phyloP scores from a whole-genome alignment of 495 filamentous ascomycete species.

The Daldinia vernicosa region DNA sequence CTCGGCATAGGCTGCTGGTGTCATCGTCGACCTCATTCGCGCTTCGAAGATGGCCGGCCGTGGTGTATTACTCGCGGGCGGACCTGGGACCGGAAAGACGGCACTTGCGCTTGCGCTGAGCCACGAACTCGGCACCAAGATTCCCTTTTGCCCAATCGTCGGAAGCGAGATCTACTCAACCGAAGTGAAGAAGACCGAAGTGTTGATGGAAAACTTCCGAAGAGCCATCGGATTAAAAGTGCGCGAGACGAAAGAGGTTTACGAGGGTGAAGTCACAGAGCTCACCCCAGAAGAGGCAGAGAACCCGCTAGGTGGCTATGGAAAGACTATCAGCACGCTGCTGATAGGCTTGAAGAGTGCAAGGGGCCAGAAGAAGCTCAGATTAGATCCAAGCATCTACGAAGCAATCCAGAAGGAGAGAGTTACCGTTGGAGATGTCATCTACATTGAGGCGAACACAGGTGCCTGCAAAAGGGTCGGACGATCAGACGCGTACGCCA shows the following conservation, averaged over 20 bases:
- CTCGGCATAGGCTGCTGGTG: constrained; percentile 74
- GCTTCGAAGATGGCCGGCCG: constrained; percentile 97
- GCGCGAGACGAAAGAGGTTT: constrained; percentile 97
- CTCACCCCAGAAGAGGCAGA: constrained; percentile 97
- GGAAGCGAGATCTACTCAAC: constrained; percentile 96
- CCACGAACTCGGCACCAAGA: constrained; percentile 95
- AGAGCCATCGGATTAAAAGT: constrained; percentile 95
- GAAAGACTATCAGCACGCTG: constrained; percentile 90
- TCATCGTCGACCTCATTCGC: constrained; percentile 93
- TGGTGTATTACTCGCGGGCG: constrained; percentile 90
- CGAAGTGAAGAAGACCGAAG: constrained; percentile 98
- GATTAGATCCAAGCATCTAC: constrained; percentile 96
- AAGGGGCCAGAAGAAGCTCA: constrained; percentile 94
- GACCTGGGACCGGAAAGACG: constrained; percentile 94
- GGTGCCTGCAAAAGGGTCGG: constrained; percentile 97
- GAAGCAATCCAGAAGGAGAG: constrained; percentile 98
- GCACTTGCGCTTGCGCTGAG: constrained; percentile 92
- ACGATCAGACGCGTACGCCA: constrained; percentile 93
- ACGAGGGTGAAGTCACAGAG: constrained; percentile 96
- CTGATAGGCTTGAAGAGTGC: constrained; percentile 90
- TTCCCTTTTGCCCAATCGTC: constrained; percentile 96
- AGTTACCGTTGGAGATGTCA: constrained; percentile 93
- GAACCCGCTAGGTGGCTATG: constrained; percentile 95
- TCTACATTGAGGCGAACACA: constrained; percentile 98
- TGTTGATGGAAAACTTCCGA: constrained; percentile 98